phyloP scores from a whole-genome alignment of 2,329 filamentous ascomycete genomes.

The Aureobasidium sp. region DNA sequence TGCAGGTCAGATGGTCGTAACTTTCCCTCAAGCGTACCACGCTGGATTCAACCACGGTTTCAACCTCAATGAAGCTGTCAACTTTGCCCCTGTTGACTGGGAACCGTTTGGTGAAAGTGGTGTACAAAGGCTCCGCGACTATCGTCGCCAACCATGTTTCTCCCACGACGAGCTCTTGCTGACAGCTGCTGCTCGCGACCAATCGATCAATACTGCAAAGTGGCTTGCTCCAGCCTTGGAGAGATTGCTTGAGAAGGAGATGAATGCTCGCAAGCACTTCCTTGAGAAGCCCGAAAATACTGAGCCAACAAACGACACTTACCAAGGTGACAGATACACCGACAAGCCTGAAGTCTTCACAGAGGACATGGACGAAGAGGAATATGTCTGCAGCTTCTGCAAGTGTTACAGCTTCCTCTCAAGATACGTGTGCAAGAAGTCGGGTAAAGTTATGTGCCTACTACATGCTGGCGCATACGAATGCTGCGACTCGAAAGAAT shows the following conservation, averaged over 20 bases:
- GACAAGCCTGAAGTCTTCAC: slow-evolving; percentile 48
- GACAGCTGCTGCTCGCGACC: slow-evolving; percentile 75
- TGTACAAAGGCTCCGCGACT: slow-evolving; percentile 77
- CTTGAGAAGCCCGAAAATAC: slow-evolving; percentile 43
- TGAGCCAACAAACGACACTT: slow-evolving; percentile 27
- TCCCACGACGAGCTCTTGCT: slow-evolving; percentile 92
- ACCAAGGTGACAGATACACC: slow-evolving; percentile 33
- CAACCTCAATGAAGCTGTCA: slow-evolving; percentile 98
- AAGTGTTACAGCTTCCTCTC: slow-evolving; percentile 89
- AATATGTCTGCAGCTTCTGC: slow-evolving; percentile 86
- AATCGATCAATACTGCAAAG: slow-evolving; percentile 82
- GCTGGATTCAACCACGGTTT: slow-evolving; percentile 97
- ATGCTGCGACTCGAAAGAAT: slow-evolving; percentile 66
- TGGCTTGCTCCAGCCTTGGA: slow-evolving; percentile 88
- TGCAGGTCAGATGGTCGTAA: slow-evolving; percentile 92
- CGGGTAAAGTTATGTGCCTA: slow-evolving; percentile 75
- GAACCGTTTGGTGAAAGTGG: slow-evolving; percentile 84
- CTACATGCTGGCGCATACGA: slow-evolving; percentile 71
- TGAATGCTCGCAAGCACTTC: slow-evolving; percentile 61
- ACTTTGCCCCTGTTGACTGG: slow-evolving; percentile 94
- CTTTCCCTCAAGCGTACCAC: slow-evolving; percentile 94
- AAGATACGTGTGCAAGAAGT: slow-evolving; percentile 75
- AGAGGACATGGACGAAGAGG: slow-evolving; percentile 70
- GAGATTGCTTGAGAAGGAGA: slow-evolving; percentile 68
- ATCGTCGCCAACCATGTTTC: slow-evolving; percentile 89